These are phyloP conservation scores for grape (Vitis vinifera) DNA, from an alignment of 164 flowering plant genomes.

Conservation along the genomic window DNA sequence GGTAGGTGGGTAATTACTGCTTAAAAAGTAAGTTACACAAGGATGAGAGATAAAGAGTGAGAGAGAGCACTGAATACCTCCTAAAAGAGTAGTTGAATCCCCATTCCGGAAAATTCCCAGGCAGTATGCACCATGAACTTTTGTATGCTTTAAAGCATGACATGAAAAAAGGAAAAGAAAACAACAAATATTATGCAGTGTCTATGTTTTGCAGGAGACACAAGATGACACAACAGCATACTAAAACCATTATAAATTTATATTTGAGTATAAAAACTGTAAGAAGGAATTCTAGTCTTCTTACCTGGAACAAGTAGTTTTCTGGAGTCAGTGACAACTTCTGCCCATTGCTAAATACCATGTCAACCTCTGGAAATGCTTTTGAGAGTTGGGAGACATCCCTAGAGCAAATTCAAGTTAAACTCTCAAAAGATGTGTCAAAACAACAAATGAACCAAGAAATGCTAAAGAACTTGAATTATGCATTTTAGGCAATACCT, in stretches of 20 bases:
- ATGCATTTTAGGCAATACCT: constrained; percentile 46
- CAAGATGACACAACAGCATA: too few species aligned
- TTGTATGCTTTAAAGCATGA: constrained; percentile 65
- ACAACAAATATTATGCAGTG: too few species aligned
- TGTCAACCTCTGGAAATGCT: constrained; percentile 74
- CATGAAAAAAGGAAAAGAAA: background rate
- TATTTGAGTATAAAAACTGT: too few species aligned
- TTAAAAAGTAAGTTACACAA: background rate
- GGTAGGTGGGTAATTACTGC: background rate
- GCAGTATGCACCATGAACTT: constrained; percentile 92
- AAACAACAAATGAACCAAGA: background rate
- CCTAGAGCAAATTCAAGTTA: constrained; percentile 34
- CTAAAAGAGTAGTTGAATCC: constrained; percentile 91
- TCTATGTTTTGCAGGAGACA: too few species aligned
- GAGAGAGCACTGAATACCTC: constrained; percentile 52
- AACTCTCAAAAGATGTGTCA: too few species aligned
- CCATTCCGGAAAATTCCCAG: constrained; percentile 91
- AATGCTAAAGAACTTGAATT: too few species aligned
- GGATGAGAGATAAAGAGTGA: too few species aligned
- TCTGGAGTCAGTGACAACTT: constrained; percentile 81
- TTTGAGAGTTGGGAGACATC: constrained; percentile 64
- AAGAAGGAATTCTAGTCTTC: background rate
- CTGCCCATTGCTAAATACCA: constrained; percentile 79
- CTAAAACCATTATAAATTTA: too few species aligned
- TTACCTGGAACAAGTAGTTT: constrained; percentile 89